Evolutionary conservation across 805 yeast species (phyloP).

Genomic region (Candida coquimbonensis): DNA sequence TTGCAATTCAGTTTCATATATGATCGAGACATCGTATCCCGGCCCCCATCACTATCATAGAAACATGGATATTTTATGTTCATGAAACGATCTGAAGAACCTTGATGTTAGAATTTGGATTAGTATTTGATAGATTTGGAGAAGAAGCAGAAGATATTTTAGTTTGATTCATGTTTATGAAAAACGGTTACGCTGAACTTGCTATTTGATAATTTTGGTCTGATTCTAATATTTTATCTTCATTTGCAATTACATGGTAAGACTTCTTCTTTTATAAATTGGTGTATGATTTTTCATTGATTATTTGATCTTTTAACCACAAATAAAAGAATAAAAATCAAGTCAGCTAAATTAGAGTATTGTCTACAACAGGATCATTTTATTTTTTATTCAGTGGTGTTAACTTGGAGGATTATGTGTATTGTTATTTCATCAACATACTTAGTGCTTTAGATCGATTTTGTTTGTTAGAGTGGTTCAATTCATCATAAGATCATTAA

Average conservation of each 20-base stretch:
- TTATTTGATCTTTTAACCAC: conserved; percentile 13
- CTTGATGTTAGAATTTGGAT: no score
- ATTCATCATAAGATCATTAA: neutral
- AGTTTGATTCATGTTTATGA: neutral
- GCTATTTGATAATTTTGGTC: no score
- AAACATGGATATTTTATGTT: neutral
- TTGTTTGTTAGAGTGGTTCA: neutral
- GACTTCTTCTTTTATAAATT: no score
- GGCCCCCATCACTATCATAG: neutral
- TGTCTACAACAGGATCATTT: conserved; percentile 16
- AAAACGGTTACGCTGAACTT: neutral
- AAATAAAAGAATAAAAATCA: conserved; percentile 17
- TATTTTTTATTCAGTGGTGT: neutral
- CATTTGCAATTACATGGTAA: no score
- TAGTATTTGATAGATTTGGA: no score
- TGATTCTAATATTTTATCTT: no score
- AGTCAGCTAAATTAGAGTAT: conserved; percentile 7
- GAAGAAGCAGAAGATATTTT: no score
- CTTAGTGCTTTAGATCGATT: no score
- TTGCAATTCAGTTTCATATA: no score
- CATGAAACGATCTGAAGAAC: neutral
- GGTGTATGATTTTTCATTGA: conserved; percentile 7
- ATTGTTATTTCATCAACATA: neutral
- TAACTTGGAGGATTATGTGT: neutral
- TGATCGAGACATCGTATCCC: conserved; percentile 6